Percentiles rank a stretch among this genome's conserved stretches.
phyloP scores from a whole-genome alignment of 1,284 basidiomycete species.

The Omphalotus olearius region DNA sequence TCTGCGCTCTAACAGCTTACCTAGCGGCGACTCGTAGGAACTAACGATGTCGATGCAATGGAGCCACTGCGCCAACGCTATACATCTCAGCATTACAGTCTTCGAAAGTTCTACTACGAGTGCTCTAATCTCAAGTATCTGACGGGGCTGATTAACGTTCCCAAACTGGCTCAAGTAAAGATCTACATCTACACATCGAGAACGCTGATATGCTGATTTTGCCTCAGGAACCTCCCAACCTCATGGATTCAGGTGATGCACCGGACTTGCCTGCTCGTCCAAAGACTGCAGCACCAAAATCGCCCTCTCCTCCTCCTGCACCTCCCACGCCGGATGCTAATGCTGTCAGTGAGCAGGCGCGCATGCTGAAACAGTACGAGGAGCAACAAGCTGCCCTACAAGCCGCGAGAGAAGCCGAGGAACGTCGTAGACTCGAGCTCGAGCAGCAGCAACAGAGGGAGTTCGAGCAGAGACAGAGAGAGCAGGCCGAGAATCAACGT shows the following conservation, averaged over 20 bases:
- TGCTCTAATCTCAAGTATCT: conserved; percentile 96
- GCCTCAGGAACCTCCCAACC: conserved; percentile 85
- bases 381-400: conserved; percentile 86
- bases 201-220: neutral
- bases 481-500: conserved; percentile 87
- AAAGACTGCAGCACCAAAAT: conserved; percentile 49
- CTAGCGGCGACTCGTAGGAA: conserved; percentile 47
- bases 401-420: conserved; percentile 80
- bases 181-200: neutral
- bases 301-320: conserved; percentile 59
- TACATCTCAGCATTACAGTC: conserved; percentile 83
- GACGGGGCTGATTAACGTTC: conserved; percentile 93
- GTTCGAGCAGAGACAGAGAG: conserved; percentile 86
- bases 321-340: conserved; percentile 70
- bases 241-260: conserved; percentile 78
- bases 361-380: conserved; percentile 96
- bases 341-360: conserved; percentile 89
- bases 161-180: conserved; percentile 85
- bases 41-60: conserved; percentile 82
- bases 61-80: conserved; percentile 84
- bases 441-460: conserved; percentile 84
- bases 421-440: conserved; percentile 71
- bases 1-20: conserved; percentile 1
- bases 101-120: conserved; percentile 96
- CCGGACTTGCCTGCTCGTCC: conserved; percentile 90